Evolutionary conservation across 345 rosid genomes (phyloP).

Genomic region (Bruguiera parviflora): DNA sequence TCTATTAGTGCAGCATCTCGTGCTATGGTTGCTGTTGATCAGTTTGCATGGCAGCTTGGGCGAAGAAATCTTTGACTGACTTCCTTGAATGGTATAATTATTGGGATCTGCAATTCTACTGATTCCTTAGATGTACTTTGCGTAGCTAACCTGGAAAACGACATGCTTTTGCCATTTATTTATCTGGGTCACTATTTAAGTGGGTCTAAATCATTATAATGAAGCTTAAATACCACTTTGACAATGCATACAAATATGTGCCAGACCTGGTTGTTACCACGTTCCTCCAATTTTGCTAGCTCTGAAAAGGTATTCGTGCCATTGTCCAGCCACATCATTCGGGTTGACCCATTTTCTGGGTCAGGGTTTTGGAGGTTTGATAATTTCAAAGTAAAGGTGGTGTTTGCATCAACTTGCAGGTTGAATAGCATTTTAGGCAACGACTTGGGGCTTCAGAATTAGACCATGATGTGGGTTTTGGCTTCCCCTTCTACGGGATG

Average conservation of each 20-base stretch:
- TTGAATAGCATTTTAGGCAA: too few relatives aligned
- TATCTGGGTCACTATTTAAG: not conserved
- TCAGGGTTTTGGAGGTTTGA: too few relatives aligned
- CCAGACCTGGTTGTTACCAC: conserved; percentile 33
- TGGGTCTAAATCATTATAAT: not conserved
- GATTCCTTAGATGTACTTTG: not conserved
- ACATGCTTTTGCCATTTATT: not conserved
- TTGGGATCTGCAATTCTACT: not conserved
- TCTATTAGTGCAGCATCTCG: conserved; percentile 66
- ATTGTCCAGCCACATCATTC: too few relatives aligned
- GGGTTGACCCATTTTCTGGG: too few relatives aligned
- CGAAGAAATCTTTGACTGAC: conserved; percentile 22
- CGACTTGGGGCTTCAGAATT: too few relatives aligned
- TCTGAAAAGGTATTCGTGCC: too few relatives aligned
- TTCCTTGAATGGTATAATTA: not conserved
- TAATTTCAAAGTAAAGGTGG: too few relatives aligned
- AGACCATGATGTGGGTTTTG: too few relatives aligned
- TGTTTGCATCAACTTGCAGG: too few relatives aligned
- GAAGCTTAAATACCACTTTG: not conserved
- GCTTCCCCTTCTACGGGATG: too few relatives aligned
- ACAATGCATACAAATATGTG: not conserved
- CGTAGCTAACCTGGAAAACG: not conserved
- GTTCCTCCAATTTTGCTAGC: conserved; percentile 43
- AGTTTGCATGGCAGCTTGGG: conserved; percentile 45
- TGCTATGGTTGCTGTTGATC: conserved; percentile 71